Evolutionary conservation across 345 rosid species (phyloP).

Genomic region (Xanthoceras sorbifolium): DNA sequence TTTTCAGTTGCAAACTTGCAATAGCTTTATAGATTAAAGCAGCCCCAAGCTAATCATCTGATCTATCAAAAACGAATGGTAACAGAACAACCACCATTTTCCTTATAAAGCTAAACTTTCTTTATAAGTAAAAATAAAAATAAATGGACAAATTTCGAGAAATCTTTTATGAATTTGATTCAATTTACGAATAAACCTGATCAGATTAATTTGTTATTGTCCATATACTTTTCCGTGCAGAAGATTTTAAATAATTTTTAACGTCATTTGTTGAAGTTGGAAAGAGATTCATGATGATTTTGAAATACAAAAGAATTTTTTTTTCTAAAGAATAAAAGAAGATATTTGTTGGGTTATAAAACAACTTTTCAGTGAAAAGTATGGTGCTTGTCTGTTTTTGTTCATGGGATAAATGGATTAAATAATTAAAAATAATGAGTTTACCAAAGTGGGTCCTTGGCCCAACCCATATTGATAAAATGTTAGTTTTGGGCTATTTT

Average conservation of each 20-base stretch:
- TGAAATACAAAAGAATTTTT: neutral
- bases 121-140: neutral
- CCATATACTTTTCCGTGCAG: no score
- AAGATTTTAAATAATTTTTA: no score
- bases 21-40: neutral
- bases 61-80: neutral
- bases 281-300: neutral
- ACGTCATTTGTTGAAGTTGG: no score
- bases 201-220: no score
- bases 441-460: neutral
- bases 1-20: neutral
- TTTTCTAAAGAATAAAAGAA: no score
- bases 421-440: neutral
- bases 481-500: neutral
- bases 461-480: neutral
- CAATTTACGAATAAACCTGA: no score
- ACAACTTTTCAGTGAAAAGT: neutral
- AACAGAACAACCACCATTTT: neutral
- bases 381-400: neutral
- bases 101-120: neutral
- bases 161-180: neutral
- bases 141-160: neutral
- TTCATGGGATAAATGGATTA: neutral
- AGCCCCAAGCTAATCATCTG: neutral
- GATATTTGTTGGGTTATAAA: neutral